Evolutionary conservation across 192 early-diverging fungal species (phyloP), one percentile per base, ranked within the genome.

Genomic region (Backusella circina): DNA sequence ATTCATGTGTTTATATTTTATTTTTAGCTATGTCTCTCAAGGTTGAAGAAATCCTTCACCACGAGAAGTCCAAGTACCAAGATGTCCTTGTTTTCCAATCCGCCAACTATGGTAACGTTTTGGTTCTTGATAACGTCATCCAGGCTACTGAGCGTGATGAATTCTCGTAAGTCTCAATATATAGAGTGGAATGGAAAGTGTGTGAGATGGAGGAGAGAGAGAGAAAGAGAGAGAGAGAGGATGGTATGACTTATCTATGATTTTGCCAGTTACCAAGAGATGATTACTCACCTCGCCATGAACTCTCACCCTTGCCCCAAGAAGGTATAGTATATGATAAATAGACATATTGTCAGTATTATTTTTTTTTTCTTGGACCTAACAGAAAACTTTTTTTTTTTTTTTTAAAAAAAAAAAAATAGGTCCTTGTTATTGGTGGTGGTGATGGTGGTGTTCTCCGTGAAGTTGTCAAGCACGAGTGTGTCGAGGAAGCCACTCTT

Each of bases 361-460:
- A 35, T 32, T 33, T 28, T 28, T 54, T 50, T 37, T 70, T 61
- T 18, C 36, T 23, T 21, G 54, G 54, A 33, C 41, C 28, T 5
- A 33, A 36, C 21, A 21, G 37, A 10, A 57, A 70, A 50, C 23
- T 44, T 51, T 15, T 67, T 7, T 66, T 68, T 75, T 16, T 41
- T 41, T n/a, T n/a, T n/a, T n/a, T n/a, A n/a, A n/a, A 35, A n/a
- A 47, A 47, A 18, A 18, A 18, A 47, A 33, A 67, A 15, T 37
- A 92, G 91, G 94, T 98, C 44, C 90, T 99, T 73, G 98, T 99
- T 67, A 97, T 99, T 87, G 98, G 98, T 74, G 98, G 98, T 75
- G 98, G 98, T 74, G 98, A 99, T 84, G 98, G 98, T 80, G 98
- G 98, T 76, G 98, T 99, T 36, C 89, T 99, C 50, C 95, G 98